Base-by-base conservation (phyloP, 2,329 filamentous ascomycete species). In the Sordariomycetes sp. region DNA sequence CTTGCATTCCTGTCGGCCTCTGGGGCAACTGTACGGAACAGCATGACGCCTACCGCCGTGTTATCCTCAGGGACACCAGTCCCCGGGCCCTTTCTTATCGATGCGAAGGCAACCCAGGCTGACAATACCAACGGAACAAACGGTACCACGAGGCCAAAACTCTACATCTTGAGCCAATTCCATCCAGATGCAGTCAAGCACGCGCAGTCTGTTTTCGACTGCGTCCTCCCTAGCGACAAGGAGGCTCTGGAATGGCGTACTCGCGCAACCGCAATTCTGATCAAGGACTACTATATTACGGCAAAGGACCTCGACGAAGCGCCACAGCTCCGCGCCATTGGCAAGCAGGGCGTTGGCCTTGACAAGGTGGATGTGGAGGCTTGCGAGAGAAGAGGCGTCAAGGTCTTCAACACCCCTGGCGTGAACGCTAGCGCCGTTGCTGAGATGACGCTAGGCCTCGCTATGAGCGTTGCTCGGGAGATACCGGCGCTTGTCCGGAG, bases 361-460 rank as follows among this genome's bases (percentile, higher is more conserved):
- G 88, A 93, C 72, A 92, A 93, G 71, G 88, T 94, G 54, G 79
- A 93, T 66, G 85, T 93, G 0, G 76, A 82, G 40, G 81, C 83
- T 8, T 89, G 89, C 2, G 93, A 88, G 0, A 76, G 80, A 46
- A 76, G 84, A 58, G 89, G 89, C 24, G 85, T 93, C 60, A 85
- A 92, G 55, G 88, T 93, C 1, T 85, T 93, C 58, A 93, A 93
- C 69, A 87, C 83, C 25, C 89, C 89, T 0, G 81, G 82, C 22
- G 89, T 89, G 1, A 94, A 94, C 67, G 90, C 92, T 63, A 82
- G 87, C 59, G 89, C 89, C 0, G 89, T 89, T 0, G 88, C 88
- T 0, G 88, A 91, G 67, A 88, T 90, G 65, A 90, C 88, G 0
- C 79, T 92, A 57, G 85, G 85, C 57, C 75, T 94, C 48, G 40